These are phyloP conservation scores for Hsuehochloa calcarea DNA, from an alignment of 176 grass and related monocot genomes.

Conservation along the genomic window DNA sequence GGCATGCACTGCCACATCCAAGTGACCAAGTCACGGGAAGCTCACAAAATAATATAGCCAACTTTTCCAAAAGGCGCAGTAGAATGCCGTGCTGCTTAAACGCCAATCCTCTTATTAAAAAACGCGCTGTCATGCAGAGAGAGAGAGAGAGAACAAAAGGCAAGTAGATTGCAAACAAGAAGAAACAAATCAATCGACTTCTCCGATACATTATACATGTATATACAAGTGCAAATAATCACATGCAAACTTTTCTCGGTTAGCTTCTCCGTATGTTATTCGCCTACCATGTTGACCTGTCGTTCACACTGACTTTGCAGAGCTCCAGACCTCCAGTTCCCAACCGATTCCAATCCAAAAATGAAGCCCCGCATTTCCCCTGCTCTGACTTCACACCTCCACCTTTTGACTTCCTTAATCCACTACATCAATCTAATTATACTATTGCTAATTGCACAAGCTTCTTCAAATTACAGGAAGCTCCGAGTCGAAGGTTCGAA, in stretches of 20 bases:
- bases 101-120: neutral
- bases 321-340: neutral
- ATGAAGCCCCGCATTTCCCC: neutral
- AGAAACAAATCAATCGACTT: neutral
- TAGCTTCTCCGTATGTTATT: slow-evolving; percentile 21
- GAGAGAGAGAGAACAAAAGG: neutral
- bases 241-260: slow-evolving; percentile 32
- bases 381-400: slow-evolving; percentile 12
- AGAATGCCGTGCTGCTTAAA: neutral
- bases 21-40: neutral
- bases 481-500: slow-evolving; percentile 22
- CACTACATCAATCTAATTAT: neutral
- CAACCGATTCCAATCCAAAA: slow-evolving; percentile 22
- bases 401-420: neutral
- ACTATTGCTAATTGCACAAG: neutral
- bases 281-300: neutral
- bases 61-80: neutral
- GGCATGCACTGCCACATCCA: neutral
- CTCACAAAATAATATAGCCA: neutral
- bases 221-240: slow-evolving; percentile 33
- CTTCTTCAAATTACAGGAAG: neutral
- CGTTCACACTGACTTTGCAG: neutral
- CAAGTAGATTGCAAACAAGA: neutral
- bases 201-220: neutral
- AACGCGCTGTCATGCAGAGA: neutral